Percentiles rank a stretch among this genome's conserved stretches.
Evolutionary conservation across 768 basidiomycete species (phyloP).

Genomic region (Pleurotus djamor): DNA sequence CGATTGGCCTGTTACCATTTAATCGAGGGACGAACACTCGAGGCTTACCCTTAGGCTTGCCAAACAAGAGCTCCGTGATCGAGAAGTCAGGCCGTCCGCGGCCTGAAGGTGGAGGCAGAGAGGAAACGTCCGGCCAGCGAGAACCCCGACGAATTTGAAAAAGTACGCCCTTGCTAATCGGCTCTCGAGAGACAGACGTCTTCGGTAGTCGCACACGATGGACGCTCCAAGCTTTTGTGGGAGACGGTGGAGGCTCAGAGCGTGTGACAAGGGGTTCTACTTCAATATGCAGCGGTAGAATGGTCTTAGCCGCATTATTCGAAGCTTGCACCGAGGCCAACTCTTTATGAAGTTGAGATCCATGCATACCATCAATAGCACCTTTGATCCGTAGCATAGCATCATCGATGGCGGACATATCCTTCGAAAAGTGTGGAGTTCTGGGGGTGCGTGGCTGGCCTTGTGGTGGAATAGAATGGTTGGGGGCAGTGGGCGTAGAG

Average conservation of each 20-base stretch:
- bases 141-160: constrained; percentile 36
- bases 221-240: constrained; percentile 33
- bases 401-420: constrained; percentile 78
- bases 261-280: constrained; percentile 39
- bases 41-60: constrained; percentile 41
- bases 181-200: constrained; percentile 35
- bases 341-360: constrained; percentile 26
- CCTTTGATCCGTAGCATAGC: constrained; percentile 86
- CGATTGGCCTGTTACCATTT: constrained; percentile 11
- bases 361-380: constrained; percentile 68
- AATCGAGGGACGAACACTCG: constrained; percentile 38
- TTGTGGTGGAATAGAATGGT: constrained; percentile 15
- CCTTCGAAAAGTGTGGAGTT: constrained; percentile 40
- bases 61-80: constrained; percentile 66
- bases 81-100: constrained; percentile 62
- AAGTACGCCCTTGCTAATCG: constrained; percentile 47
- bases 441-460: constrained; percentile 33
- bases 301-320: neutral
- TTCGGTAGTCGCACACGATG: constrained; percentile 49
- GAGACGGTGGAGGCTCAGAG: constrained; percentile 45
- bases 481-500: neutral
- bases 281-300: constrained; percentile 19
- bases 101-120: constrained; percentile 67
- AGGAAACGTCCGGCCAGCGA: constrained; percentile 63
- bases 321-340: constrained; percentile 16